Evolutionary conservation across 306 rosid genomes (phyloP), one percentile per base, ranked within the genome.

Genomic region (Datisca glomerata): DNA sequence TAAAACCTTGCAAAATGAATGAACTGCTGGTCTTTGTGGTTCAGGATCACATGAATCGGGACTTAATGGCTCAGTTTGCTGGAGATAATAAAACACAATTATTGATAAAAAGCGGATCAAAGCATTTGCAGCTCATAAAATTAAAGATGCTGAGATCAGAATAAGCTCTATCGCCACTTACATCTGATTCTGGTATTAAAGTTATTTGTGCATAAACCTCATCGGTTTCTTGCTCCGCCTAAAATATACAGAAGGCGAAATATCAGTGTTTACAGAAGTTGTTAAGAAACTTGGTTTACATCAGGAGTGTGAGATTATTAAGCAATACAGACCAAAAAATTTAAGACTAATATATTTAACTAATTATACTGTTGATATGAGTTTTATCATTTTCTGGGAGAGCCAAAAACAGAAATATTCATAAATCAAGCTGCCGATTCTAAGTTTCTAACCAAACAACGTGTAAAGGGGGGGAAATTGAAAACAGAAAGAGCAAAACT

Each of bases 201-300:
- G 93, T 70, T 19, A 83, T 80, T 42, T 72, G 91, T 2, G 91
- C 91, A 43, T 83, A 83, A 59, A 75, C 93, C 72, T 84, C 95
- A 25, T 89, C 97, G 2, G 97, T 71, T 54, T 89, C 97, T 60
- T 60, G 91, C 59, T 89, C 97, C 12, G 93, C 97, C 97, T 89
- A 66, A 32, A 58, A 64, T 41, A 8, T 15, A 13, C 63, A 57
- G 21, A 73, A 8, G n/a, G 15, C 18, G 11, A 17, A 20, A 17
- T 12, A 7, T 39, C 32, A 54, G 33, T 20, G 33, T 19, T 34
- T 16, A 35, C 36, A 23, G 3, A 12, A n/a, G n/a, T n/a, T n/a
- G n/a, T n/a, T n/a, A n/a, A n/a, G n/a, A n/a, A n/a, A n/a, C n/a
- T n/a, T n/a, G n/a, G n/a, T n/a, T n/a, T n/a, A n/a, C n/a, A n/a